phyloP scores from a whole-genome alignment of 2,329 filamentous ascomycete species.

The Sarocladium brachiariae region DNA sequence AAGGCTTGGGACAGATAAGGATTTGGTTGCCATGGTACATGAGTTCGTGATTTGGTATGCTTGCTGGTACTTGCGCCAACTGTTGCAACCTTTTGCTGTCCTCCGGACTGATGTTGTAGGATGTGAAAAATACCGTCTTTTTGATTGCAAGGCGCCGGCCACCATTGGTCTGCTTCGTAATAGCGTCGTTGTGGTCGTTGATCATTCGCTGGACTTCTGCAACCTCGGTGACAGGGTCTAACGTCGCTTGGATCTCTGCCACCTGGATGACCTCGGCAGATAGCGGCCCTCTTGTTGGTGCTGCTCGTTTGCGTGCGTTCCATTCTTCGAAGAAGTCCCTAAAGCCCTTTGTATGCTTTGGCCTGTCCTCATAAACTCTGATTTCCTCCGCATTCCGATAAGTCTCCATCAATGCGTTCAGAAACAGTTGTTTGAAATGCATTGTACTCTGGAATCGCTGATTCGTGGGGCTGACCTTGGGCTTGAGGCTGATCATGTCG shows the following conservation, averaged over 20 bases:
- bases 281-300: slow-evolving; percentile 56
- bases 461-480: slow-evolving; percentile 70
- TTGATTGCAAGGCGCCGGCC: slow-evolving; percentile 60
- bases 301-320: slow-evolving; percentile 52
- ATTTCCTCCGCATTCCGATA: slow-evolving; percentile 81
- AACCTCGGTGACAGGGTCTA: slow-evolving; percentile 74
- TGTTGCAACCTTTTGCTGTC: slow-evolving; percentile 67
- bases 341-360: slow-evolving; percentile 70
- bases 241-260: slow-evolving; percentile 61
- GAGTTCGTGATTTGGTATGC: slow-evolving; percentile 61
- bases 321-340: slow-evolving; percentile 75
- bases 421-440: slow-evolving; percentile 83
- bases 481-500: slow-evolving; percentile 84
- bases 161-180: slow-evolving; percentile 18
- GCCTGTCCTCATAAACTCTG: slow-evolving; percentile 62
- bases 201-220: slow-evolving; percentile 84
- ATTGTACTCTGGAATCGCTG: slow-evolving; percentile 78
- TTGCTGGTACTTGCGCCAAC: slow-evolving; percentile 58
- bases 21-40: slow-evolving; percentile 85
- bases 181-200: slow-evolving; percentile 69
- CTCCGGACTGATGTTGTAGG: slow-evolving; percentile 70
- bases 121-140: slow-evolving; percentile 85
- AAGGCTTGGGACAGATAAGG: slow-evolving; percentile 75
- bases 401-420: slow-evolving; percentile 75
- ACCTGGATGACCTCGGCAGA: slow-evolving; percentile 80